Base-by-base conservation (phyloP, 1,139 yeast genomes). In the Saccharomyces hybrid region DNA sequence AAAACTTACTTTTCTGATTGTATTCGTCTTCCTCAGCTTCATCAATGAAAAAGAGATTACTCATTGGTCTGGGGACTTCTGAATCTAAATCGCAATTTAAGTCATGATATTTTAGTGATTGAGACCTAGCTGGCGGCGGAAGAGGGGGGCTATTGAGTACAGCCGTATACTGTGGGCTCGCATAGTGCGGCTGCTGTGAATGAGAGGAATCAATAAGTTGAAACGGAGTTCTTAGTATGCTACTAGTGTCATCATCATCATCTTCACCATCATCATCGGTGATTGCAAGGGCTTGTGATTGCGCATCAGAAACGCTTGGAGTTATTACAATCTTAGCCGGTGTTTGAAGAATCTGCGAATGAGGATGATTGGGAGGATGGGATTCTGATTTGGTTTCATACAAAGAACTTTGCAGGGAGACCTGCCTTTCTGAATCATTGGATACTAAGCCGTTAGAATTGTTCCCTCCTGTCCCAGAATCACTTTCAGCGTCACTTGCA, bases 1-100 rank as follows among this genome's bases (percentile, higher is more conserved):
- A 20, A 11, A 49, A 31, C 27, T 55, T 57, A 27, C 51, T 51
- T n/a, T 57, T 50, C 51, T 59, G 57, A 50, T 62, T 60, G 49
- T 64, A 64, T 25, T 56, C 60, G 52, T 68, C 72, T 54, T 69
- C 72, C 50, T 67, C 71, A 2, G 62, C 53, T 47, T 69, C 72
- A 54, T 68, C 71, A 31, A 69, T 69, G 47, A 67, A 68, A 53
- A 61, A 69, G 11, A 69, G 56, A 28, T 63, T 64, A 28, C 69
- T 64, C 59, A 63, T 68, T 44, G 64, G 50, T 16, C 64, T 65
- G 1, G 69, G 69, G 9, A 69, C 59, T 29, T 66, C 70, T 2
- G 66, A 59, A 51, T 69, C 72, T 23, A 66, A 56, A 48, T 61
- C 59, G 38, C 65, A 59, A 52, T 56, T 66, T n/a, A 69, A 47